Conservation (phyloP, 2,329 filamentous ascomycete genomes). For the Ceratocystis smalleyi region DNA sequence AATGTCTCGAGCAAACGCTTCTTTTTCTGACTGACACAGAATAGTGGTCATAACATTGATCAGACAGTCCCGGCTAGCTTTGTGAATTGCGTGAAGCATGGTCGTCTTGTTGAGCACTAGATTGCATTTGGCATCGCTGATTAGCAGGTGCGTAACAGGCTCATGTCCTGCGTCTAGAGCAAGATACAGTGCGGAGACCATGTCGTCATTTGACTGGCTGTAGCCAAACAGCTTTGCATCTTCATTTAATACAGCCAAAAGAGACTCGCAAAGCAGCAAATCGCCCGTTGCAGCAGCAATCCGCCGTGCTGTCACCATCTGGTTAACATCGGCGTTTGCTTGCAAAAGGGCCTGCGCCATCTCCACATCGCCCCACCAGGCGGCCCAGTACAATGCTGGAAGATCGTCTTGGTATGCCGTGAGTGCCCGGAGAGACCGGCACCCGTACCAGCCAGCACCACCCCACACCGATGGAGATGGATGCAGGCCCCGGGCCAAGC, state of each 20-base stretch:
- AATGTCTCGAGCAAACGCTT: background rate
- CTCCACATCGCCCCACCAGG: slow-evolving; percentile 2
- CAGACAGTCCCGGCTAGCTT: background rate
- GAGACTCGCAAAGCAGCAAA: background rate
- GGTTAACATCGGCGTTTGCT: slow-evolving; percentile 6
- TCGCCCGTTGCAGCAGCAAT: background rate
- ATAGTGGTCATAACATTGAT: background rate
- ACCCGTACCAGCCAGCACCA: slow-evolving; percentile 7
- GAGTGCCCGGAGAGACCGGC: slow-evolving; percentile 4
- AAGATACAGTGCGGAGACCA: slow-evolving; percentile 11
- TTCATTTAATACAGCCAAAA: slow-evolving; percentile 7
- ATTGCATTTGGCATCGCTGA: background rate
- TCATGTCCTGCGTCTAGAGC: slow-evolving; percentile 10
- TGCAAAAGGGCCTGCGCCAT: background rate
- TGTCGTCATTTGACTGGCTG: background rate
- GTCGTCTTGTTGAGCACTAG: slow-evolving; percentile 6
- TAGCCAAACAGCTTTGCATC: slow-evolving; percentile 7
- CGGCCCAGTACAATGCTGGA: slow-evolving; percentile 12
- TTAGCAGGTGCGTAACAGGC: slow-evolving; percentile 1
- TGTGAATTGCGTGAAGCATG: slow-evolving; percentile 10
- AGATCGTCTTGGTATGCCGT: slow-evolving; percentile 6
- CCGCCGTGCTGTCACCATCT: background rate
- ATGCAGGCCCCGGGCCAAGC: background rate
- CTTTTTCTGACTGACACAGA: background rate
- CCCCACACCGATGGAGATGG: background rate